Evolutionary conservation across 75 land plant genomes (phyloP), one percentile per base, ranked within the genome.

Genomic region (Pinus albicaulis): DNA sequence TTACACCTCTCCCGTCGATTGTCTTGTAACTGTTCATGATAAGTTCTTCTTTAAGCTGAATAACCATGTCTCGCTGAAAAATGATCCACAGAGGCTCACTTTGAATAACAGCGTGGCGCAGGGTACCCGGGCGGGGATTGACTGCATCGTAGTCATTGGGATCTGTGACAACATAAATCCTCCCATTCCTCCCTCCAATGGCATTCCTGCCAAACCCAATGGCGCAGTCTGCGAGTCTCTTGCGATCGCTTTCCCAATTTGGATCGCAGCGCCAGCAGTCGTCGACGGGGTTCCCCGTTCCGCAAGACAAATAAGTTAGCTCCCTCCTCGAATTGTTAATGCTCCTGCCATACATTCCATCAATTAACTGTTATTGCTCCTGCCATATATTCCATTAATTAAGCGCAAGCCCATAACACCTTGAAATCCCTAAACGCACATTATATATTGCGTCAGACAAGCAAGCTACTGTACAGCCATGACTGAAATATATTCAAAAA

Each of bases 241-340:
- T 82, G 17, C 84, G 71, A 65, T 80, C 64, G 55, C 15, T 28
- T 36, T 63, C 55, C 84, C 84, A 82, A 77, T 80, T 25, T 1
- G 88, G 76, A 77, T 87, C 74, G 19, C 83, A 7, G 25, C 93
- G 83, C 95, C 95, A 92, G 84, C 98, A 95, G 61, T 71, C 71
- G 65, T 95, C 98, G 0, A 88, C 82, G 22, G 74, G 81, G 56
- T 90, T 90, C 77, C 83, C 72, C 55, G 38, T 60, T 80, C 72
- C 56, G 63, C 74, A 80, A n/a, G 73, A 72, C 72, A 70, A 22
- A 72, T 23, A 72, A 25, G 31, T 24, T 10, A 72, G 16, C 31
- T 24, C 13, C 25, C 73, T 72, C 22, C 26, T 53, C 17, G 73
- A 72, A 24, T 19, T 55, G 10, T 72, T 72, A 0, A 72, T 12